Evolutionary conservation across 257 asterid genomes (phyloP).

Genomic region (Petunia axillaris): DNA sequence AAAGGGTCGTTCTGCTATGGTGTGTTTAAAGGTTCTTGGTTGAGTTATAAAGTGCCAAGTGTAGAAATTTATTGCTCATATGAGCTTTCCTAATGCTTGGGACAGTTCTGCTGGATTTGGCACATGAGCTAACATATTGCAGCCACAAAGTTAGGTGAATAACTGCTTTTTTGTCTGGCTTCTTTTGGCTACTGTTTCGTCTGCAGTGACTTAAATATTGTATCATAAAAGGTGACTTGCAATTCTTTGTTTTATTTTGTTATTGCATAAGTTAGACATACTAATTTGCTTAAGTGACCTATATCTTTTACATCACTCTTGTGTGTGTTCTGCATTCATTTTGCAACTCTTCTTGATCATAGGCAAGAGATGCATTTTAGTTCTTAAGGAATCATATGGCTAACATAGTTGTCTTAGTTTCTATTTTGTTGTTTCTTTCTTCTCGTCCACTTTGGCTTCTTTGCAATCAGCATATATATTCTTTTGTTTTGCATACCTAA

Average conservation of each 20-base stretch:
- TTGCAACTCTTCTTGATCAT: neutral
- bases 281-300: neutral
- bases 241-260: neutral
- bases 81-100: neutral
- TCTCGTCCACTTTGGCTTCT: slow-evolving; percentile 4
- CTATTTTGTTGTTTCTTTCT: neutral
- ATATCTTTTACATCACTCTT: neutral
- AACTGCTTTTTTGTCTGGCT: neutral
- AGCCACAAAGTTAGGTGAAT: neutral
- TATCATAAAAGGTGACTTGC: neutral
- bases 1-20: neutral
- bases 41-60: neutral
- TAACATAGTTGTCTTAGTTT: neutral
- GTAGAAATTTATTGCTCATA: neutral
- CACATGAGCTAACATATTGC: neutral
- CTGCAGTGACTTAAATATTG: neutral
- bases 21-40: neutral
- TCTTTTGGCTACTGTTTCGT: neutral
- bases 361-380: neutral
- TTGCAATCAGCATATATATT: neutral
- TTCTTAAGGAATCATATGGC: neutral
- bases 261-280: neutral
- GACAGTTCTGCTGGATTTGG: neutral
- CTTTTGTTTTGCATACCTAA: neutral
- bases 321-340: neutral